These are phyloP conservation scores for Toxoplasma gondii DNA, from an alignment of 169 alveolate species.

Conservation along the genomic window DNA sequence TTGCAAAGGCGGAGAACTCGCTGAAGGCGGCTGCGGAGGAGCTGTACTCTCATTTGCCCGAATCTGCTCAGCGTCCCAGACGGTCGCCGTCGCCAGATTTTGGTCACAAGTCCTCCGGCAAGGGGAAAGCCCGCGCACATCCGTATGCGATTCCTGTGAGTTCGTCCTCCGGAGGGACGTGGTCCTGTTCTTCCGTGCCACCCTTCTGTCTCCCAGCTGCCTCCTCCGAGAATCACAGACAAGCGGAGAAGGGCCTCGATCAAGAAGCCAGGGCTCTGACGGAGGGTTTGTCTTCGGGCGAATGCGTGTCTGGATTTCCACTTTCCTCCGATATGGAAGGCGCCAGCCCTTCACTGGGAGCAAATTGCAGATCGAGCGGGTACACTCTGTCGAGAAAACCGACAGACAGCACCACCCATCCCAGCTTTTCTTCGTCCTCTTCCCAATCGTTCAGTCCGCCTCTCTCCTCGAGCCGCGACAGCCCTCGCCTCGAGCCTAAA, in stretches of 20 bases:
- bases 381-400: neutral
- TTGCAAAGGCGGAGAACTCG: neutral
- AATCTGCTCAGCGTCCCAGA: neutral
- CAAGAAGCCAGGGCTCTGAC: too few relatives aligned
- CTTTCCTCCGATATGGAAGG: neutral
- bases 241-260: too few relatives aligned
- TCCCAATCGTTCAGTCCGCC: neutral
- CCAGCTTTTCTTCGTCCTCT: neutral
- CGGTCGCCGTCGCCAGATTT: neutral
- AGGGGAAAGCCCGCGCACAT: neutral
- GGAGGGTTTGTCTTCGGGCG: too few relatives aligned
- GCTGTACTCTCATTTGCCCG: neutral
- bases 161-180: too few relatives aligned
- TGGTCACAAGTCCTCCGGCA: neutral
- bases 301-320: too few relatives aligned
- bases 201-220: neutral
- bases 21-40: neutral
- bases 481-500: neutral
- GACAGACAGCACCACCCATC: neutral
- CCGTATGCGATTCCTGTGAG: neutral
- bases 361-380: neutral
- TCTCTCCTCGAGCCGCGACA: neutral
- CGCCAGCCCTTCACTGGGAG: neutral
- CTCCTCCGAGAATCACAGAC: neutral
- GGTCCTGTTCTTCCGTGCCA: neutral